Conservation (phyloP, 1,284 basidiomycete genomes). For the Heterobasidion parviporum region DNA sequence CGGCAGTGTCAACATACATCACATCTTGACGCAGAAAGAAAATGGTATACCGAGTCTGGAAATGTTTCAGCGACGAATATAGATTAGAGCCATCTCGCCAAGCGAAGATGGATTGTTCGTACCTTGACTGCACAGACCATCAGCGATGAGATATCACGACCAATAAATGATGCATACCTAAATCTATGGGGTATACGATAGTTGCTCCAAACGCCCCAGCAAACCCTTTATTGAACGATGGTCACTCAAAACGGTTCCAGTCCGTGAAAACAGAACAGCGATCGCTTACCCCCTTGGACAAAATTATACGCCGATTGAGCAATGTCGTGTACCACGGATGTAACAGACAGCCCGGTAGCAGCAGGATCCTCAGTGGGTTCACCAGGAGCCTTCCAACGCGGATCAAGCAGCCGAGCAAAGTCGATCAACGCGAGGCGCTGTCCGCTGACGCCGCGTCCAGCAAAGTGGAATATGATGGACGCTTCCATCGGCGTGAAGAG, state of each 20-base stretch:
- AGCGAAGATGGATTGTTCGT: conserved; percentile 15
- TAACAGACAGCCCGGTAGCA: conserved; percentile 7
- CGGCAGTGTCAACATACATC: background rate
- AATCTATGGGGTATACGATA: conserved; percentile 91
- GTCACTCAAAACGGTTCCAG: background rate
- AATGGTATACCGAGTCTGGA: conserved; percentile 53
- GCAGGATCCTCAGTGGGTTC: conserved; percentile 28
- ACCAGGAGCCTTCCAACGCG: conserved; percentile 69
- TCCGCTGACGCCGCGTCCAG: conserved; percentile 62
- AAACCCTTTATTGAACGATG: conserved; percentile 38
- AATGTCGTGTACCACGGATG: conserved; percentile 42
- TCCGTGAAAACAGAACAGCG: background rate
- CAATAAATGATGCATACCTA: conserved; percentile 49
- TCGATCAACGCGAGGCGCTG: conserved; percentile 76
- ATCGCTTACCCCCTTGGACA: conserved; percentile 67
- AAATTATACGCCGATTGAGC: conserved; percentile 80
- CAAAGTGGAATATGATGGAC: conserved; percentile 93
- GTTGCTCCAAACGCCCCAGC: conserved; percentile 92
- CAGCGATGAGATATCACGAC: background rate
- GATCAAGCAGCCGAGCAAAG: conserved; percentile 86
- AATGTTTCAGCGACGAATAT: background rate
- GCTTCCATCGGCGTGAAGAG: conserved; percentile 96
- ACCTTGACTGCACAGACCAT: conserved; percentile 51
- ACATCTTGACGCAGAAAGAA: too few relatives aligned
- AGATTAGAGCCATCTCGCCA: background rate